Base-by-base conservation (phyloP, 352 stramenopile genomes). In the Globisporangium uncinulatum region DNA sequence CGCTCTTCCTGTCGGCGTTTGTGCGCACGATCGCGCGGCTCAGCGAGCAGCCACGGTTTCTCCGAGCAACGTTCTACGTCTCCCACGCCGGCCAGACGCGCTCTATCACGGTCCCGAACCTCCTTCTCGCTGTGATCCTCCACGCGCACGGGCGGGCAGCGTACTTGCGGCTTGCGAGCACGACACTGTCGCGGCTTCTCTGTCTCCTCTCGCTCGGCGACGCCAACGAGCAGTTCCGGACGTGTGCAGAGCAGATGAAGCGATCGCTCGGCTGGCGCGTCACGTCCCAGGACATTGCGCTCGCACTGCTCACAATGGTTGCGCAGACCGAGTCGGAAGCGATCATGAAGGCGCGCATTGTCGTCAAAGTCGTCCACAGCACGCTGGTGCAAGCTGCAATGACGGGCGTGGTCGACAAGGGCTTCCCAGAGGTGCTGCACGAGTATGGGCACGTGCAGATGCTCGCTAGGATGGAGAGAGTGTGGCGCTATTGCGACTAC, bases 391-490 rank as follows among this genome's bases (percentile, higher is more conserved):
- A 63, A 11, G 65, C 66, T 5, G 66, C 61, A 14, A 42, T 69
- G 1, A 13, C 68, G n/a, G 66, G 66, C 21, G 50, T 66, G n/a
- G 68, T 74, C 31, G 56, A 70, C 21, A 70, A 74, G 51, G 63
- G 63, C 29, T 53, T 70, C 19, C 66, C 66, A 0, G 54, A 59
- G 14, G 41, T 69, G 3, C 36, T 74, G 13, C 66, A 70, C 41
- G 59, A 74, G 37, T 59, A 54, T 43, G 59, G 63, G 0, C 52
- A 71, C 21, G 64, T 58, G 29, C 32, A 32, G 14, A 68, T 68
- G 53, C 32, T 57, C 32, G 42, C 32, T 8, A 51, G 57, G 3
- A 70, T 64, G 56, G 32, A 67, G 32, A 57, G 17, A 19, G 6
- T 63, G 4, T 20, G 47, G 24, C 20, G 50, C 2, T 19, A 50